A percentile compares a stretch with the other conserved stretches of the same genome.
Evolutionary conservation across 2,329 filamentous ascomycete species (phyloP).

Genomic region (Penicillium freii): DNA sequence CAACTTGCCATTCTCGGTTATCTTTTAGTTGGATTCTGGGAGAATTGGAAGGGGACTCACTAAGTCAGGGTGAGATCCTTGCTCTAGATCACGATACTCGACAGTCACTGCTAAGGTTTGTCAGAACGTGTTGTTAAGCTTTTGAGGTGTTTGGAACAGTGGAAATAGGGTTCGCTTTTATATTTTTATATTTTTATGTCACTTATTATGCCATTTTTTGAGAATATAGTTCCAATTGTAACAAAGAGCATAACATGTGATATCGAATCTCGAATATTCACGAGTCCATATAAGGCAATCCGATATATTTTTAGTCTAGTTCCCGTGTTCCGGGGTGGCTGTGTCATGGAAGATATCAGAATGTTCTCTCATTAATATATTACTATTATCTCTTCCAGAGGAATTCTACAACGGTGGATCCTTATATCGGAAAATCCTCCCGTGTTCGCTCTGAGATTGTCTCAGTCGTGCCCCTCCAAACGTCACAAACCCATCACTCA

Average conservation of each 20-base stretch:
- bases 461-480: background rate
- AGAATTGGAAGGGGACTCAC: too few species aligned
- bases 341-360: background rate
- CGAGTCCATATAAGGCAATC: background rate
- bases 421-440: background rate
- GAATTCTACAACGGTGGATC: background rate
- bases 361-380: background rate
- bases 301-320: background rate
- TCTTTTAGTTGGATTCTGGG: too few species aligned
- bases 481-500: constrained; percentile 1
- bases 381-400: background rate
- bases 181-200: too few species aligned
- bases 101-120: too few species aligned
- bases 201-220: too few species aligned
- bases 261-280: background rate
- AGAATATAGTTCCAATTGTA: too few species aligned
- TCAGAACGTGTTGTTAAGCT: too few species aligned
- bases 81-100: too few species aligned
- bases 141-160: too few species aligned
- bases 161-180: too few species aligned
- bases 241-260: background rate
- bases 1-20: too few species aligned
- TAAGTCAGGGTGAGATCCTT: too few species aligned
- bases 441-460: background rate
- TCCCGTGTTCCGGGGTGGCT: background rate